Conservation (phyloP, 1,284 basidiomycete species). For the Naganishia sp. region DNA sequence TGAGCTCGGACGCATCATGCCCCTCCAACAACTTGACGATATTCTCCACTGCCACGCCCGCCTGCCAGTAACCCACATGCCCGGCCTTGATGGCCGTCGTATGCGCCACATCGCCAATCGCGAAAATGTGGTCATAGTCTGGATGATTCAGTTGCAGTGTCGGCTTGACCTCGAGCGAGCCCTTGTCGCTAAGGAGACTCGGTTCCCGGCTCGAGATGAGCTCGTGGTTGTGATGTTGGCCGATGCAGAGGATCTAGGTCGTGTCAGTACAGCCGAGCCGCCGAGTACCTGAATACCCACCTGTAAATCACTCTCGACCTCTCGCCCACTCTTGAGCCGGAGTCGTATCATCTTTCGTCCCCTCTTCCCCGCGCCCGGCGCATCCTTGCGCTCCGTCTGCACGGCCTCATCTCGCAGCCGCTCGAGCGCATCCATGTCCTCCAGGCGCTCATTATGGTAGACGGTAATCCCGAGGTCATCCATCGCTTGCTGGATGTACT, state of each 20-base stretch:
- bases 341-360: constrained; percentile 31
- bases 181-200: constrained; percentile 34
- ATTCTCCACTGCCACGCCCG: constrained; percentile 52
- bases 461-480: constrained; percentile 21
- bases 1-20: constrained; percentile 52
- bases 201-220: constrained; percentile 55
- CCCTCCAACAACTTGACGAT: constrained; percentile 49
- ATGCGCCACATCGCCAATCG: constrained; percentile 42
- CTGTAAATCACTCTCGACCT: constrained; percentile 58
- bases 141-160: constrained; percentile 62
- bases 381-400: constrained; percentile 20
- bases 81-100: constrained; percentile 60
- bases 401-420: constrained; percentile 28
- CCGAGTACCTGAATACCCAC: constrained; percentile 51
- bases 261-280: no score
- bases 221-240: constrained; percentile 69
- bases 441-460: constrained; percentile 28
- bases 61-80: constrained; percentile 68
- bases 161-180: constrained; percentile 61
- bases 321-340: constrained; percentile 29
- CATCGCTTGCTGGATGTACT: constrained; percentile 36
- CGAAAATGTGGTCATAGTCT: constrained; percentile 50
- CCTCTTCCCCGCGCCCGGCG: not conserved
- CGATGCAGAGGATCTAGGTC: constrained; percentile 69
- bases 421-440: constrained; percentile 32